phyloP scores from a whole-genome alignment of 108 stramenopile genomes.

The Nannochloropsis gaditana region DNA sequence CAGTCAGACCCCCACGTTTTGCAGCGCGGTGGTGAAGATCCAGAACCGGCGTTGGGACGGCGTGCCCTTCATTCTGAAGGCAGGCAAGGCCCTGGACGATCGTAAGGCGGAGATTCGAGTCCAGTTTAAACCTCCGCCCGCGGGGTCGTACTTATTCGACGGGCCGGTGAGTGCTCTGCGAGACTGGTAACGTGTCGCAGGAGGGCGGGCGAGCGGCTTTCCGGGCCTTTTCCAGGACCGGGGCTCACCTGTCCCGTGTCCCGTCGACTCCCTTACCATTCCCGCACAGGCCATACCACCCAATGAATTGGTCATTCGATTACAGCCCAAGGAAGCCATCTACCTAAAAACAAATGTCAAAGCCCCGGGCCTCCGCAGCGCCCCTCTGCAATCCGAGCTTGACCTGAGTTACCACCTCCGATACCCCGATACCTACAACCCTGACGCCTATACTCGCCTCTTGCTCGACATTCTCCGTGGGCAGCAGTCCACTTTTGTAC shows the following conservation, averaged over 20 bases:
- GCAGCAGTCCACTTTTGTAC: slow-evolving; percentile 80
- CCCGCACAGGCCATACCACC: slow-evolving; percentile 57
- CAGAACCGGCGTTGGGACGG: slow-evolving; percentile 92
- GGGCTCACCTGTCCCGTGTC: slow-evolving; percentile 31
- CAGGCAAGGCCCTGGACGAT: slow-evolving; percentile 92
- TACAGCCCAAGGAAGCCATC: slow-evolving; percentile 52
- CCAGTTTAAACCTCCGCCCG: slow-evolving; percentile 73
- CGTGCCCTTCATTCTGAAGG: slow-evolving; percentile 93
- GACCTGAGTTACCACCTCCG: slow-evolving; percentile 72
- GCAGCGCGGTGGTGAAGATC: slow-evolving; percentile 68
- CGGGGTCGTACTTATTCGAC: slow-evolving; percentile 37
- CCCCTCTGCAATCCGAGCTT: slow-evolving; percentile 79
- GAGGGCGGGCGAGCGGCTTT: not conserved
- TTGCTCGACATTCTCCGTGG: slow-evolving; percentile 89
- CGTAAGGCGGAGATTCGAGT: slow-evolving; percentile 84
- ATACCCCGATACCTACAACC: slow-evolving; percentile 54
- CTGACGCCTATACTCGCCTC: slow-evolving; percentile 93
- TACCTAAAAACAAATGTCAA: slow-evolving; percentile 97
- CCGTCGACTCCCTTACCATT: slow-evolving; percentile 52
- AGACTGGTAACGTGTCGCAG: not conserved
- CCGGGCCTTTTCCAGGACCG: not conserved
- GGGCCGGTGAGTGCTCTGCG: not conserved
- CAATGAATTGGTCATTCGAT: slow-evolving; percentile 88
- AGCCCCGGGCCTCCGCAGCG: slow-evolving; percentile 71
- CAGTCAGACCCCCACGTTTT: slow-evolving; percentile 85